A percentile compares a stretch with the other conserved stretches of the same genome.
Evolutionary conservation across 805 yeast genomes (phyloP).

Genomic region (Aciculoconidium aculeatum): DNA sequence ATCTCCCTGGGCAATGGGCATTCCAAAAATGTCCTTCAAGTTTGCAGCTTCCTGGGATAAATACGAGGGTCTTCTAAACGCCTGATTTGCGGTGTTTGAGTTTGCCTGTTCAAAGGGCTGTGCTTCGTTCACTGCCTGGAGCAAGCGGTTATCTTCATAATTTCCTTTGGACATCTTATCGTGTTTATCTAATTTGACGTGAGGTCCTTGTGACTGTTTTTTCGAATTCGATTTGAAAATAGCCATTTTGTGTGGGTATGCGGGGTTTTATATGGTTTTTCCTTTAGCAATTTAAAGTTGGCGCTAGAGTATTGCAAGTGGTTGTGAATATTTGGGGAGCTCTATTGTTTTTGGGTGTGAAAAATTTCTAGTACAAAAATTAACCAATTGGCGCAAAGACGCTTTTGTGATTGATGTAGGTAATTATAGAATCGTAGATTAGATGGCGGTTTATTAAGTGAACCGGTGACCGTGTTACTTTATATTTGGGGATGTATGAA

Average conservation of each 20-base stretch:
- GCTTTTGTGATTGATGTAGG: too few relatives aligned
- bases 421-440: too few relatives aligned
- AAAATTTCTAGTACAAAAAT: too few relatives aligned
- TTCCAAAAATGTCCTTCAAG: constrained; percentile 80
- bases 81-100: constrained; percentile 27
- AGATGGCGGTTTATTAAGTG: too few relatives aligned
- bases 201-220: constrained; percentile 1
- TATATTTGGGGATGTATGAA: too few relatives aligned
- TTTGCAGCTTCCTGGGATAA: constrained; percentile 47
- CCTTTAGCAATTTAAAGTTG: too few relatives aligned
- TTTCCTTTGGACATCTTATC: constrained; percentile 5
- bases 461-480: too few relatives aligned
- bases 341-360: too few relatives aligned
- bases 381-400: too few relatives aligned
- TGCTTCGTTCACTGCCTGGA: constrained; percentile 88
- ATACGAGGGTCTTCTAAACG: constrained; percentile 35
- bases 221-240: constrained; percentile 26
- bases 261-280: constrained; percentile 5
- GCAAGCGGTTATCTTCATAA: constrained; percentile 59
- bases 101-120: constrained; percentile 82
- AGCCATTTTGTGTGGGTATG: constrained; percentile 20
- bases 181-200: constrained; percentile 1
- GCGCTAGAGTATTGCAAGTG: too few relatives aligned
- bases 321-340: too few relatives aligned
- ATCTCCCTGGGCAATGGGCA: constrained; percentile 72